Base-by-base conservation (phyloP, 768 basidiomycete species). In the Boletus rubroflammeus region DNA sequence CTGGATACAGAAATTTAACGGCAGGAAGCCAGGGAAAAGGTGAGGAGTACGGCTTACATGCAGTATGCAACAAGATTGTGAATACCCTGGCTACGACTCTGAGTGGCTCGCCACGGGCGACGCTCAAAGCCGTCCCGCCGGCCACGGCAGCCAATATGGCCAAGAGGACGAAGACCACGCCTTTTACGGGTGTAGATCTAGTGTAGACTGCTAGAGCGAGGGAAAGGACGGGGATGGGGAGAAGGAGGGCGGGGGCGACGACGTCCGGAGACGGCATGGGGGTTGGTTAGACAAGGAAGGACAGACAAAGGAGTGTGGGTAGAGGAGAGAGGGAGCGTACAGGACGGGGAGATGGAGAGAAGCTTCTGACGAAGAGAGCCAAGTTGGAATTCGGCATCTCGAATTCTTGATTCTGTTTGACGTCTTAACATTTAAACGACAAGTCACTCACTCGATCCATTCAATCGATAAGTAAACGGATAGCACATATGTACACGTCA, bases 171-270 rank as follows among this genome's bases (percentile, higher is more conserved):
- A 67, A 45, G 15, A 58, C 10, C 1, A 55, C 55, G 26, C 47
- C 42, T 26, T 56, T 58, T 13, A 32, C 13, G 6, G 54, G 48
- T 3, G 46, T 49, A 45, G 57, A 58, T 40, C 51, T 57, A 55
- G 36, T 58, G 50, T 51, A 59, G 19, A 41, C 15, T 2, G 49
- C 50, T 3, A 67, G 38, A 36, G 32, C 44, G 7, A 62, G 50
- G 2, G 68, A 62, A 29, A 70, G 6, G 49, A 65, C 25, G 3
- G 66, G 52, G 19, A 68, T 39, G 56, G 57, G 42, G 49, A 70
- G 60, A 50, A 67, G 61, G 42, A 70, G 66, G 50, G 60, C 58
- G n/a, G 66, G 31, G 8, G 55, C 53, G 53, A 72, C 52, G 57
- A 64, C 59, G 59, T 57, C 64, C 26, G 40, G 54, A 36, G 67